These are phyloP conservation scores for Castanospermum australe DNA, from an alignment of 306 rosid species.

Conservation along the genomic window DNA sequence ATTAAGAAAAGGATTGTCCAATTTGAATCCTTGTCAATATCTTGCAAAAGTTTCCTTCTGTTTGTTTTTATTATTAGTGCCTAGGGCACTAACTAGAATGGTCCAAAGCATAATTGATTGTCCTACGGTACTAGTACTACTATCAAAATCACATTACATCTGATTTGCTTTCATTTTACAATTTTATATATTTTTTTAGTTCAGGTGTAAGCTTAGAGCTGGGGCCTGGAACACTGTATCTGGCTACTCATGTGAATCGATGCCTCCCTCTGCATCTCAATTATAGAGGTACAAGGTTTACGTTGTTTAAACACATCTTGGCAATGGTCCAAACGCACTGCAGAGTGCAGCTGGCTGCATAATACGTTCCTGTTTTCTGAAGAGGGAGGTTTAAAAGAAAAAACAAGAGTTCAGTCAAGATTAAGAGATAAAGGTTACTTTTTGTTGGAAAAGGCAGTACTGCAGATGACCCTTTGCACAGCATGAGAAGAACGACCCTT, in stretches of 20 bases:
- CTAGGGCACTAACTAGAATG: slow-evolving; percentile 49
- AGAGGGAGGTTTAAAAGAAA: not conserved
- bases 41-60: slow-evolving; percentile 19
- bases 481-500: not conserved
- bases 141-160: slow-evolving; percentile 11
- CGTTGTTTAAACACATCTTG: not conserved
- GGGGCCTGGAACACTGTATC: slow-evolving; percentile 2
- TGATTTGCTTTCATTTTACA: not conserved
- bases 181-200: not conserved
- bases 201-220: not conserved
- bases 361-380: not conserved
- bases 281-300: not conserved
- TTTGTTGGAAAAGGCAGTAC: not conserved
- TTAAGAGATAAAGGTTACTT: not conserved
- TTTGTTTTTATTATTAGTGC: slow-evolving; percentile 44
- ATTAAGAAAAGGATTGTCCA: slow-evolving; percentile 9
- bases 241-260: not conserved
- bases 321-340: slow-evolving; percentile 4
- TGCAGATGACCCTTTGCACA: not conserved
- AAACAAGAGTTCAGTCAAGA: not conserved
- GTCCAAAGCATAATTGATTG: slow-evolving; percentile 44
- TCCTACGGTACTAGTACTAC: slow-evolving; percentile 30
- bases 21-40: slow-evolving; percentile 42
- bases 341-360: not conserved
- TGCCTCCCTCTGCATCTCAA: not conserved